Evolutionary conservation across 768 basidiomycete species (phyloP).

Genomic region (Phanerochaete carnosa): DNA sequence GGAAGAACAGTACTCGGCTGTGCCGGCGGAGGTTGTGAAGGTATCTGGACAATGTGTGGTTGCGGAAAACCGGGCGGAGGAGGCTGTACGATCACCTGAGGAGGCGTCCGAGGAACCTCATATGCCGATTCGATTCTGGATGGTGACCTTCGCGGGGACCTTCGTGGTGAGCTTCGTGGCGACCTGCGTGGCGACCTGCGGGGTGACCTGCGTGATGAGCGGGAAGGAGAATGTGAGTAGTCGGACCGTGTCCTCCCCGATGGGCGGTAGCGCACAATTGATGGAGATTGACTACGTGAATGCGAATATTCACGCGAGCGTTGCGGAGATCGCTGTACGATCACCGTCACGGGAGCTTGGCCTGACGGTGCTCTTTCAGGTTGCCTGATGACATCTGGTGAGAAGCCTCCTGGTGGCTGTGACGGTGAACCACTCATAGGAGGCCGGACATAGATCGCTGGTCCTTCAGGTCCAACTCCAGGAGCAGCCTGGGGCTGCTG

Average conservation of each 20-base stretch:
- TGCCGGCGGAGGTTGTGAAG: neutral
- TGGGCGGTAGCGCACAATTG: neutral
- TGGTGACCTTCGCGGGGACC: neutral
- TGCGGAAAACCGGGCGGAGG: neutral
- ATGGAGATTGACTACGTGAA: neutral
- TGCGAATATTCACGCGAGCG: neutral
- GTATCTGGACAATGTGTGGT: neutral
- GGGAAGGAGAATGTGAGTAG: neutral
- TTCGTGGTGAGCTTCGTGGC: neutral
- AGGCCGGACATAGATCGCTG: constrained; percentile 1
- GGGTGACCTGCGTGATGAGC: neutral
- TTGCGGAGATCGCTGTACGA: neutral
- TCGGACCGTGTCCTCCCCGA: neutral
- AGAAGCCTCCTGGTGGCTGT: neutral
- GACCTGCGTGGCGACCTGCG: neutral
- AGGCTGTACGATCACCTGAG: constrained; percentile 12
- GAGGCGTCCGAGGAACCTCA: constrained; percentile 1
- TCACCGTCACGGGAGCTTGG: neutral
- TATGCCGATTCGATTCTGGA: neutral
- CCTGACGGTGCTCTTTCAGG: neutral
- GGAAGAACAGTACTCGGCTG: neutral
- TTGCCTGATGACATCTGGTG: neutral
- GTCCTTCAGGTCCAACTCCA: neutral
- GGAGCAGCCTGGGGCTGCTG: neutral
- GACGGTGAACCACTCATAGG: neutral